A percentile compares a stretch with the other conserved stretches of the same genome.
Conservation (phyloP, 2,329 filamentous ascomycete species). For the Bipolaris oryzae region DNA sequence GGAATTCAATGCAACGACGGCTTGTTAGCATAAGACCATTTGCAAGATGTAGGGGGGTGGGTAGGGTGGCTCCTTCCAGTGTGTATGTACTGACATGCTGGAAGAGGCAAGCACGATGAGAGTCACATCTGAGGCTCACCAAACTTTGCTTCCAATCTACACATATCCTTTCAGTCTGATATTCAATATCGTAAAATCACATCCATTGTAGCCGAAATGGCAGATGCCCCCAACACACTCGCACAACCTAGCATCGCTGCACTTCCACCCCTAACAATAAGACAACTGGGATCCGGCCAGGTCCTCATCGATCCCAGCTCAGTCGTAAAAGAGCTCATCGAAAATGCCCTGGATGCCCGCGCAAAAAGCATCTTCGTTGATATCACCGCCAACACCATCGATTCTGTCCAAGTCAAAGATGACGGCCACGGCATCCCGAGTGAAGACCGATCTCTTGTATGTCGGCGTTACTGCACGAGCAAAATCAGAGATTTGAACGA, state of each 20-base stretch:
- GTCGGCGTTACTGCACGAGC: slow-evolving; percentile 73
- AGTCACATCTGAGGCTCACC: slow-evolving; percentile 1
- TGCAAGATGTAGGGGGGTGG: background rate
- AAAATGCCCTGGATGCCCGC: slow-evolving; percentile 76
- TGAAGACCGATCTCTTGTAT: slow-evolving; percentile 66
- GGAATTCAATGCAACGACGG: background rate
- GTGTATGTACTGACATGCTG: background rate
- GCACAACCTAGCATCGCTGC: slow-evolving; percentile 44
- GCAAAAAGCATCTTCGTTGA: slow-evolving; percentile 70
- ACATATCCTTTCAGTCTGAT: background rate
- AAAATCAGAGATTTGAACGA: slow-evolving; percentile 72
- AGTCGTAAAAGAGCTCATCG: slow-evolving; percentile 76
- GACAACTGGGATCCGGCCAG: slow-evolving; percentile 66
- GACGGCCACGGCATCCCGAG: slow-evolving; percentile 73
- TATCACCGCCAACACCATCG: slow-evolving; percentile 69
- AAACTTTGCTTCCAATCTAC: slow-evolving; percentile 7
- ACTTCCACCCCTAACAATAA: slow-evolving; percentile 53
- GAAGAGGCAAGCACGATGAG: slow-evolving; percentile 30
- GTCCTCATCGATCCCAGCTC: slow-evolving; percentile 65
- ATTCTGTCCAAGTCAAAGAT: slow-evolving; percentile 67
- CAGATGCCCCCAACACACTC: slow-evolving; percentile 4
- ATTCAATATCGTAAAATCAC: background rate
- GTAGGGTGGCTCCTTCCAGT: slow-evolving; percentile 21
- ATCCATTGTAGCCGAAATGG: slow-evolving; percentile 16
- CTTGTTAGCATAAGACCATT: background rate